Percentiles rank a stretch among this genome's conserved stretches.
These are phyloP conservation scores for Aspergillus quadricinctus DNA, from an alignment of 2,329 filamentous ascomycete species.

Conservation along the genomic window DNA sequence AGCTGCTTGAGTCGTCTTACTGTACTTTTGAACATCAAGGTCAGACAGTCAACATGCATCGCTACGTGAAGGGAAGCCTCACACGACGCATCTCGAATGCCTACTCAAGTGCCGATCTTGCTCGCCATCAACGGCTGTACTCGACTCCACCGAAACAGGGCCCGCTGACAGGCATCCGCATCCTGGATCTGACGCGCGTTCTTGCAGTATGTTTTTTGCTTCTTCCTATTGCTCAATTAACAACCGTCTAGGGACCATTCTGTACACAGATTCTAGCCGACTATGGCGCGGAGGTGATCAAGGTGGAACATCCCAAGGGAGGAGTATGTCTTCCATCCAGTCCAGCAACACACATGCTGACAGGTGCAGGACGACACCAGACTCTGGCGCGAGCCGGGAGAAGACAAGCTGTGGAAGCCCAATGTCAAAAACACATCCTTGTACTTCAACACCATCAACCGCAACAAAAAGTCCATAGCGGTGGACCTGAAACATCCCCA, in stretches of 20 bases:
- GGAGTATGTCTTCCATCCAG: constrained; percentile 5
- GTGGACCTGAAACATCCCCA: constrained; percentile 27
- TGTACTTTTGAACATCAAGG: too few species aligned
- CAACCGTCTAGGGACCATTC: constrained; percentile 27
- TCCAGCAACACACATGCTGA: too few species aligned
- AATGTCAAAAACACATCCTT: constrained; percentile 31
- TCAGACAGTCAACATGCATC: too few species aligned
- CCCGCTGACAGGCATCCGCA: constrained; percentile 20
- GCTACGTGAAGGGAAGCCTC: too few species aligned
- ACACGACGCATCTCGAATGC: too few species aligned
- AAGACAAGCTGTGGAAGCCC: constrained; percentile 24
- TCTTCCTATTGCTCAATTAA: neutral
- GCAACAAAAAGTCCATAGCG: constrained; percentile 43
- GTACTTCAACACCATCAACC: constrained; percentile 44
- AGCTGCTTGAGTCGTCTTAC: too few species aligned
- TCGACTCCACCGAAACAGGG: neutral
- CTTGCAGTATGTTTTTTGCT: constrained; percentile 18
- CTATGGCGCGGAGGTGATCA: constrained; percentile 42
- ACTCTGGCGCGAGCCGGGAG: constrained; percentile 27
- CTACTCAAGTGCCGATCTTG: too few species aligned
- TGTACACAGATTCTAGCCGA: constrained; percentile 45
- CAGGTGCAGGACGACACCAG: constrained; percentile 24
- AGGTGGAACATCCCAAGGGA: constrained; percentile 33
- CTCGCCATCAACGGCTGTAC: too few species aligned
- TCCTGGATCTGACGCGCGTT: constrained; percentile 28